phyloP scores from a whole-genome alignment of 805 yeast genomes.

The Candida berthetii region DNA sequence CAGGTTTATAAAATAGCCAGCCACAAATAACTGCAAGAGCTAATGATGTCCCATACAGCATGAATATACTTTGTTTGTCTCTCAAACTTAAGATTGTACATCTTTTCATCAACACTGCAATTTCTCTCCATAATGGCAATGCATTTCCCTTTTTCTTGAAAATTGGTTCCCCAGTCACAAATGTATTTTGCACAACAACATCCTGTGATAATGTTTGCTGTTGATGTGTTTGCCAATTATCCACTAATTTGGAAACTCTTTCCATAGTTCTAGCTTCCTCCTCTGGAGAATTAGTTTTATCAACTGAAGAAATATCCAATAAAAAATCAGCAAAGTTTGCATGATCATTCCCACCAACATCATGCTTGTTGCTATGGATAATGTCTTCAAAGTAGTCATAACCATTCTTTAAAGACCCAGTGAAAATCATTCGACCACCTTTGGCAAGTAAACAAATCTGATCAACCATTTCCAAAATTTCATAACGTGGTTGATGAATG shows the following conservation, averaged over 20 bases:
- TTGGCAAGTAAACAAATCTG: slow-evolving; percentile 59
- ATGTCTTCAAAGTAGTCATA: slow-evolving; percentile 41
- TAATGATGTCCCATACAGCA: slow-evolving; percentile 37
- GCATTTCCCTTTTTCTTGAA: slow-evolving; percentile 8
- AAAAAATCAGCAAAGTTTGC: slow-evolving; percentile 72
- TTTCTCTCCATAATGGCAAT: slow-evolving; percentile 35
- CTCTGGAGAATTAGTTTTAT: slow-evolving; percentile 17
- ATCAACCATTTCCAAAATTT: slow-evolving; percentile 59
- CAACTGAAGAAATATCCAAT: slow-evolving; percentile 59
- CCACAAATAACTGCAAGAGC: slow-evolving; percentile 59
- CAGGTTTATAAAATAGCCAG: slow-evolving; percentile 70
- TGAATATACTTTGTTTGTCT: slow-evolving; percentile 43
- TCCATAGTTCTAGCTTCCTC: slow-evolving; percentile 24
- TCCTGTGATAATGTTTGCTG: background rate
- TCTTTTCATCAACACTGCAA: slow-evolving; percentile 37
- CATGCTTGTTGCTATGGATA: slow-evolving; percentile 39
- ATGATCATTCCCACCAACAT: slow-evolving; percentile 60
- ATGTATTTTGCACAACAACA: slow-evolving; percentile 4
- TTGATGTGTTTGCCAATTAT: slow-evolving; percentile 22
- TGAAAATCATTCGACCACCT: slow-evolving; percentile 70
- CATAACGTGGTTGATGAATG: slow-evolving; percentile 79
- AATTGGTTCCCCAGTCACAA: slow-evolving; percentile 1
- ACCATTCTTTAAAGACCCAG: slow-evolving; percentile 39
- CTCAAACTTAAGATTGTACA: slow-evolving; percentile 39
- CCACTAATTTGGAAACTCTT: slow-evolving; percentile 23